Percentiles rank a stretch among this genome's conserved stretches.
Conservation (phyloP, 768 basidiomycete species). For the Symmetrospora coprosmae region DNA sequence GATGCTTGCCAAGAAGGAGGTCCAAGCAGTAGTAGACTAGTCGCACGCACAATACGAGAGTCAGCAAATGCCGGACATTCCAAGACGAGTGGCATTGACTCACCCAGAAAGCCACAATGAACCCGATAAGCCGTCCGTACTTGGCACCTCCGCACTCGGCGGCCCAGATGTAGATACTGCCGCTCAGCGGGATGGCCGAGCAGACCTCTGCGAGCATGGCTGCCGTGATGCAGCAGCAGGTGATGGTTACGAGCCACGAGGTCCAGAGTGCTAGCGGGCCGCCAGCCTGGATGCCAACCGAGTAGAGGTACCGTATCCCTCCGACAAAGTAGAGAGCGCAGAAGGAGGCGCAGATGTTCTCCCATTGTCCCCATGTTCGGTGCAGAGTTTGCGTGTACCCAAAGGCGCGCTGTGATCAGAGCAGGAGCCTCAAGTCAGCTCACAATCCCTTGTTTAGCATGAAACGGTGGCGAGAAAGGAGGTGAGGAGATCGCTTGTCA, state of each 20-base stretch:
- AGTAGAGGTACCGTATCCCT: slow-evolving; percentile 52
- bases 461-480: not conserved
- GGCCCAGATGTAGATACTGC: slow-evolving; percentile 89
- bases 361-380: slow-evolving; percentile 65
- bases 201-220: slow-evolving; percentile 78
- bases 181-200: slow-evolving; percentile 54
- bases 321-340: slow-evolving; percentile 83
- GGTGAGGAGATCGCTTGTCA: not conserved
- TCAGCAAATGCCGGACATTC: not conserved
- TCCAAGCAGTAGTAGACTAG: slow-evolving; percentile 63
- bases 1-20: slow-evolving; percentile 78
- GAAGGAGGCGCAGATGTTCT: slow-evolving; percentile 78
- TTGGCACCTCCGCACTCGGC: slow-evolving; percentile 82
- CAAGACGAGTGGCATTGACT: not conserved
- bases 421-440: not conserved
- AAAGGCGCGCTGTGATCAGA: slow-evolving; percentile 26
- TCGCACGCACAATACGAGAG: not conserved
- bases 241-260: slow-evolving; percentile 61
- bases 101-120: slow-evolving; percentile 46
- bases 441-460: not conserved
- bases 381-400: slow-evolving; percentile 48
- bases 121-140: slow-evolving; percentile 71
- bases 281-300: slow-evolving; percentile 67
- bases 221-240: slow-evolving; percentile 80
- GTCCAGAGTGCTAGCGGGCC: slow-evolving; percentile 76